These are phyloP conservation scores for Dittrichia graveolens DNA, from an alignment of 129 eudicot genomes.

Conservation along the genomic window DNA sequence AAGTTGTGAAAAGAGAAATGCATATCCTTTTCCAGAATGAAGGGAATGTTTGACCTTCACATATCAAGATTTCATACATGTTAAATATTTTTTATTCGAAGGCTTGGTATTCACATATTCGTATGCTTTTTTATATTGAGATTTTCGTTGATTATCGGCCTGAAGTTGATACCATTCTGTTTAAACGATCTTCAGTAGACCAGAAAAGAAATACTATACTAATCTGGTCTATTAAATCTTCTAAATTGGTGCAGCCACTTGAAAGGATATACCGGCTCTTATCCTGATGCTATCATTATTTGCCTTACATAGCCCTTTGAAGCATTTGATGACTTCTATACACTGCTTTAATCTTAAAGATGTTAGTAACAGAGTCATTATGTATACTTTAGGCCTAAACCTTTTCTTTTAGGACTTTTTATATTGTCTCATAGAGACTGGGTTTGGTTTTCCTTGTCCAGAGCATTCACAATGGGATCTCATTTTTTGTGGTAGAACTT, in stretches of 20 bases:
- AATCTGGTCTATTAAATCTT: background rate
- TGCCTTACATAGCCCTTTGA: background rate
- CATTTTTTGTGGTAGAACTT: background rate
- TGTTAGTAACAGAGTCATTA: background rate
- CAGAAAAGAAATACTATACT: background rate
- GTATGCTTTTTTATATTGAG: too few relatives aligned
- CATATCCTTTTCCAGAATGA: too few relatives aligned
- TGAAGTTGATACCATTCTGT: background rate
- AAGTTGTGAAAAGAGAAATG: too few relatives aligned
- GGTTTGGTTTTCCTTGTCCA: background rate
- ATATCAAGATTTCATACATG: too few relatives aligned
- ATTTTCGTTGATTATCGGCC: background rate
- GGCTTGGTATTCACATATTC: too few relatives aligned
- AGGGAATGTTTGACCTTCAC: too few relatives aligned
- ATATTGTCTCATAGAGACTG: background rate
- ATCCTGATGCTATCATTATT: background rate
- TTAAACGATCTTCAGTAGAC: background rate
- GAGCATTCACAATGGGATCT: slow-evolving; percentile 2
- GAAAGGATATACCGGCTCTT: background rate
- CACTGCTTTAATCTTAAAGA: background rate
- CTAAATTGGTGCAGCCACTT: too few relatives aligned
- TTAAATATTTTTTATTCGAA: too few relatives aligned
- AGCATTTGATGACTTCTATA: background rate
- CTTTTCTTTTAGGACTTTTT: background rate
- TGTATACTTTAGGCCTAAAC: background rate